Base-by-base conservation (phyloP, 1,284 basidiomycete genomes). In the Apiotrichum veenhuisii region DNA sequence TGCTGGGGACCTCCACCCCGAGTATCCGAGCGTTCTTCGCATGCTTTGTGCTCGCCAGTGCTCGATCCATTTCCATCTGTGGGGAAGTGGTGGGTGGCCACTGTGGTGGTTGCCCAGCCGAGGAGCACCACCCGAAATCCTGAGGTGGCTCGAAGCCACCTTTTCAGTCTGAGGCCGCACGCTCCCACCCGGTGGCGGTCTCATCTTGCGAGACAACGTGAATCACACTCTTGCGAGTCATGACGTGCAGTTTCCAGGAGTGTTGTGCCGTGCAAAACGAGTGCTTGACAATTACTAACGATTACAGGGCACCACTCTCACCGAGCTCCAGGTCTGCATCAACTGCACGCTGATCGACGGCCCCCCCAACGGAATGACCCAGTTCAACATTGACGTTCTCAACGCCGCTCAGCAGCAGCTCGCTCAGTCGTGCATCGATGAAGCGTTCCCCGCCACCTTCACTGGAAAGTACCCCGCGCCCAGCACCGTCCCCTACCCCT, bases 341-440 rank as follows among this genome's bases (percentile, higher is more conserved):
- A 34, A 43, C 47, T 52, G 51, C 51, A 50, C 49, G 26, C 37
- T 47, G 17, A 27, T 54, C 25, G 48, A 54, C 22, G 34, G 53
- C 30, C 44, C 43, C 27, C 20, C 36, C 30, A 33, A 45, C 20
- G 20, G 40, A 14, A 42, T 49, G 23, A 50, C 49, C 18, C 44
- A 42, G 26, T 46, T 51, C 47, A 30, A 54, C 20, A 43, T 58
- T 20, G 57, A 58, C 57, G 42, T 58, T 20, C 57, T 58, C 52
- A 58, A 58, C 52, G 23, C 18, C 27, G 57, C 57, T 11, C 57
- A 58, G 48, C 57, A 58, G 57, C 30, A 54, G 43, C 57, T 58
- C 40, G 57, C 52, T 3, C 52, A 54, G 52, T 22, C 41, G 49
- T 58, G 57, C 37, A 34, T 58, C 38, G 49, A 54, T 14, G 30